Conservation (phyloP, 1,139 yeast species). For the Blastobotrys proliferans region DNA sequence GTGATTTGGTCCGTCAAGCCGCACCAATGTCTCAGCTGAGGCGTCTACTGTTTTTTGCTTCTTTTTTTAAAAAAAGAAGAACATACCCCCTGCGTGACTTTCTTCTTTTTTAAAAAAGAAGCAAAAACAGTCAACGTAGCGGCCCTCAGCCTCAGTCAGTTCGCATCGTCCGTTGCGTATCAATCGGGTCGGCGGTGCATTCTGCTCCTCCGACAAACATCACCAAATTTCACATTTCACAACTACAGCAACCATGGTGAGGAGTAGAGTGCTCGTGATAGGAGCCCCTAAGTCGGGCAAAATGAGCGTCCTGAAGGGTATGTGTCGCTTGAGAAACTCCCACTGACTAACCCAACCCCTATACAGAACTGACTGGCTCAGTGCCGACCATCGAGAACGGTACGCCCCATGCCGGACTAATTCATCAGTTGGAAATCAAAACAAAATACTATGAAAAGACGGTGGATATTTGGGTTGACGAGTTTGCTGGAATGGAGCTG, state of each 20-base stretch:
- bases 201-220: no score
- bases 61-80: no score
- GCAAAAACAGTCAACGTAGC: no score
- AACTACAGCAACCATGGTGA: slow-evolving; percentile 2
- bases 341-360: not conserved
- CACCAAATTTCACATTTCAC: no score
- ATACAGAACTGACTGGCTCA: slow-evolving; percentile 22
- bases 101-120: no score
- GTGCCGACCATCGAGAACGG: slow-evolving; percentile 18
- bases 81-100: no score
- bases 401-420: slow-evolving; percentile 36
- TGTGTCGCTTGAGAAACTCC: slow-evolving; percentile 9
- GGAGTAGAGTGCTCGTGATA: slow-evolving; percentile 37
- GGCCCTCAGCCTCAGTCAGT: no score
- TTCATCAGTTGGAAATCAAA: slow-evolving; percentile 30
- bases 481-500: slow-evolving; percentile 25
- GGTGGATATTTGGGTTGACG: slow-evolving; percentile 44
- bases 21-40: no score
- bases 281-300: slow-evolving; percentile 40
- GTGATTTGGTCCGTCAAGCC: no score
- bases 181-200: no score
- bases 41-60: no score
- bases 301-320: slow-evolving; percentile 32
- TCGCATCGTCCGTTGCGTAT: no score
- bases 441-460: slow-evolving; percentile 39